A percentile compares a stretch with the other conserved stretches of the same genome.
Evolutionary conservation across 768 basidiomycete species (phyloP).

Genomic region (Boletus rubroflammeus): DNA sequence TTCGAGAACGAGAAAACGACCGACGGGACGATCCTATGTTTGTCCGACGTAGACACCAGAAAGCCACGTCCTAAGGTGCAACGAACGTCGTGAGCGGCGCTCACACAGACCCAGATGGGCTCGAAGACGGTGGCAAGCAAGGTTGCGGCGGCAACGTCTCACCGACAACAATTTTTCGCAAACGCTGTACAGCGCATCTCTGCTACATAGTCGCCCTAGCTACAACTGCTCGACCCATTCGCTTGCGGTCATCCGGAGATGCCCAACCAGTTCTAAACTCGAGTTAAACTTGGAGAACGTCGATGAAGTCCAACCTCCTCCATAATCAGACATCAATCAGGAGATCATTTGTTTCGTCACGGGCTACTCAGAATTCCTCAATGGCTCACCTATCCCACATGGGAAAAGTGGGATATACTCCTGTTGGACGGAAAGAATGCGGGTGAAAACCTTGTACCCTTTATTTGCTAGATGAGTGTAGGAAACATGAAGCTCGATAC

Average conservation of each 20-base stretch:
- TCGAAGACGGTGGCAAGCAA: slow-evolving; percentile 21
- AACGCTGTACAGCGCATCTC: slow-evolving; percentile 9
- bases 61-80: slow-evolving; percentile 15
- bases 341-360: slow-evolving; percentile 8
- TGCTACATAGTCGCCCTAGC: slow-evolving; percentile 7
- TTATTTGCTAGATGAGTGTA: neutral
- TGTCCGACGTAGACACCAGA: slow-evolving; percentile 19
- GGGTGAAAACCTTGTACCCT: neutral
- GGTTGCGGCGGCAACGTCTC: slow-evolving; percentile 17
- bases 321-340: slow-evolving; percentile 7
- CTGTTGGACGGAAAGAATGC: neutral
- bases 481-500: neutral
- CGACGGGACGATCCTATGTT: slow-evolving; percentile 12
- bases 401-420: neutral
- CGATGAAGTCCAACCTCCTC: neutral
- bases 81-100: slow-evolving; percentile 24
- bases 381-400: slow-evolving; percentile 1
- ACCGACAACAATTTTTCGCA: slow-evolving; percentile 26
- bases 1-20: slow-evolving; percentile 27
- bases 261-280: neutral
- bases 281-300: neutral
- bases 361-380: neutral
- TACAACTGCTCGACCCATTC: slow-evolving; percentile 13
- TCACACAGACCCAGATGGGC: slow-evolving; percentile 18
- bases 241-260: neutral